Conservation (phyloP, 1,139 yeast species). For the Hyphopichia wangnamkhiaoensis region DNA sequence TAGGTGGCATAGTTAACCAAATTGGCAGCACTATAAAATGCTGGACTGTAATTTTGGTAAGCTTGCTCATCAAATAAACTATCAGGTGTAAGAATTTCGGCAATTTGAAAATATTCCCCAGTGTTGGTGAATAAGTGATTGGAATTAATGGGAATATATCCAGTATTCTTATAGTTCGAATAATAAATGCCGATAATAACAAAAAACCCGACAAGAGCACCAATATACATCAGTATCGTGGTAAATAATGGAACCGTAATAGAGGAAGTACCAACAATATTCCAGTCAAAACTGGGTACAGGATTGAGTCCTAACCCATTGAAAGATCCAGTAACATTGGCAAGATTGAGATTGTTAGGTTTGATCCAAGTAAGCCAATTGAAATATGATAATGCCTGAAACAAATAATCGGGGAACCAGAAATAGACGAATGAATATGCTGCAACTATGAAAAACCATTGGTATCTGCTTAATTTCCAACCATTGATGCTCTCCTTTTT, state of each 20-base stretch:
- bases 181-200: slow-evolving; percentile 43
- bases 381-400: slow-evolving; percentile 50
- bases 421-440: slow-evolving; percentile 43
- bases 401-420: slow-evolving; percentile 57
- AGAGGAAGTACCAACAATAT: slow-evolving; percentile 19
- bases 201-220: slow-evolving; percentile 38
- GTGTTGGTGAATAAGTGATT: slow-evolving; percentile 44
- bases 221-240: slow-evolving; percentile 35
- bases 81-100: slow-evolving; percentile 33
- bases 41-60: slow-evolving; percentile 38
- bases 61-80: slow-evolving; percentile 32
- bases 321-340: slow-evolving; percentile 51
- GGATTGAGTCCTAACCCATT: slow-evolving; percentile 56
- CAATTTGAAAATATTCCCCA: slow-evolving; percentile 38
- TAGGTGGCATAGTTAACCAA: slow-evolving; percentile 17
- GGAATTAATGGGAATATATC: slow-evolving; percentile 51
- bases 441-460: slow-evolving; percentile 40
- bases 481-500: slow-evolving; percentile 41
- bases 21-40: slow-evolving; percentile 26
- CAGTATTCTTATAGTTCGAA: slow-evolving; percentile 46
- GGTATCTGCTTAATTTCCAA: slow-evolving; percentile 46
- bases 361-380: slow-evolving; percentile 64
- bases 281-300: slow-evolving; percentile 48
- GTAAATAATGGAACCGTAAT: slow-evolving; percentile 45
- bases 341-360: slow-evolving; percentile 51